These are phyloP conservation scores for Zalerion maritima DNA, from an alignment of 495 filamentous ascomycete genomes.

Conservation along the genomic window DNA sequence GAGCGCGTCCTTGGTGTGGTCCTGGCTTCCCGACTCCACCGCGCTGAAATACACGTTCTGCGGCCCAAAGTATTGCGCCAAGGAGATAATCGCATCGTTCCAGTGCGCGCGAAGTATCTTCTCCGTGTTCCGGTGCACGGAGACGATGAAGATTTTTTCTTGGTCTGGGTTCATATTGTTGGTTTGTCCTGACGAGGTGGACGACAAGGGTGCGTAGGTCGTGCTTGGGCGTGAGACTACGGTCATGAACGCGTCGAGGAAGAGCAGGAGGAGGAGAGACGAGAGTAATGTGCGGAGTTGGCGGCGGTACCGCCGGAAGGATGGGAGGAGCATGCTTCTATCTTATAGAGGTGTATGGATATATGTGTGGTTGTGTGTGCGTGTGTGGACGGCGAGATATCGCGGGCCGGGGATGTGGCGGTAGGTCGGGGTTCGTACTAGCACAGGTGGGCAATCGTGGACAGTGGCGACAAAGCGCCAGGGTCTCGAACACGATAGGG, in stretches of 20 bases:
- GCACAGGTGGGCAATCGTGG: no score
- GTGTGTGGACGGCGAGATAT: no score
- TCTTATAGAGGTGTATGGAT: no score
- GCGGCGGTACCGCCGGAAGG: constrained; percentile 1
- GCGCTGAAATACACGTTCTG: constrained; percentile 54
- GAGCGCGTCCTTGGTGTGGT: constrained; percentile 48
- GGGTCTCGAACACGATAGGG: no score
- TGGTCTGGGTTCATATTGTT: constrained; percentile 1
- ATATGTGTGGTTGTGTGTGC: no score
- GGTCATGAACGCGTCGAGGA: constrained; percentile 5
- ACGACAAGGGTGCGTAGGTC: constrained; percentile 2
- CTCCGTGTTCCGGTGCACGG: constrained; percentile 53
- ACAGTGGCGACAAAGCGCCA: no score
- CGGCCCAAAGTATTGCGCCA: constrained; percentile 38
- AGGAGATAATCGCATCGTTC: constrained; percentile 39
- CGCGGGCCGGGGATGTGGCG: no score
- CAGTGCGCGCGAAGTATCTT: constrained; percentile 41
- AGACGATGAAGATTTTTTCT: constrained; percentile 44
- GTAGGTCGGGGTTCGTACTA: no score
- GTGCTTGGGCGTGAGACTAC: constrained; percentile 1
- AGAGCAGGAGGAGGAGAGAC: constrained; percentile 2
- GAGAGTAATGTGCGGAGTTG: constrained; percentile 1
- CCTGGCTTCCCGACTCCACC: constrained; percentile 55
- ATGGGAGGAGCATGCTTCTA: no score
- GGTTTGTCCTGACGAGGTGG: neutral